phyloP scores from a whole-genome alignment of 768 basidiomycete species.

The Calvatia gigantea region DNA sequence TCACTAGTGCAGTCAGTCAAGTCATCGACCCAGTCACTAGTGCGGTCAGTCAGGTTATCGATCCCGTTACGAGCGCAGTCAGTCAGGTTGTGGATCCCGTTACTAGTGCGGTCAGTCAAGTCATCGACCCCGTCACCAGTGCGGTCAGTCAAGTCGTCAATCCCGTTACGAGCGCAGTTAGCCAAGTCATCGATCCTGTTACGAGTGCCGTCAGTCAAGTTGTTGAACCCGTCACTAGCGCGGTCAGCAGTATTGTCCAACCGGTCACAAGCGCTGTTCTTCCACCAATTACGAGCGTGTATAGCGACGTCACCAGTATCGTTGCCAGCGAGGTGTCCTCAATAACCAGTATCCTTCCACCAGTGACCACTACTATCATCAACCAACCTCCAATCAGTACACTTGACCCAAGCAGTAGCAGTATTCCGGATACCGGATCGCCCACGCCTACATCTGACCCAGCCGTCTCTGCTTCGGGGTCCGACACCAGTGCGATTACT shows the following conservation, averaged over 20 bases:
- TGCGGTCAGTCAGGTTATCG: neutral
- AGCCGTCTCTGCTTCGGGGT: too few relatives aligned
- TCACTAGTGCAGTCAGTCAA: neutral
- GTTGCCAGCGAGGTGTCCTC: neutral
- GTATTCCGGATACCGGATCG: neutral
- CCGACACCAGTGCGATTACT: too few relatives aligned
- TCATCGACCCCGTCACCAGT: neutral
- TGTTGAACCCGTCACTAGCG: neutral
- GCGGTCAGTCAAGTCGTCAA: neutral
- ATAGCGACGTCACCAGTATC: neutral
- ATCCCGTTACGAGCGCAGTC: neutral
- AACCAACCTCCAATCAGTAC: neutral
- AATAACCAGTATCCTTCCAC: neutral
- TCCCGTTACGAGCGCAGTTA: neutral
- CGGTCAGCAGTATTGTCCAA: neutral
- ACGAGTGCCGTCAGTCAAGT: neutral
- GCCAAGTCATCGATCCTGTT: neutral
- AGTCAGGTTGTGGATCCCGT: neutral
- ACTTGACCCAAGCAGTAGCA: neutral
- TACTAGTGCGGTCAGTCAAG: neutral
- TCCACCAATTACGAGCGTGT: too few relatives aligned
- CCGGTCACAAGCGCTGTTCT: neutral
- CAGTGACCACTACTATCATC: constrained; percentile 4
- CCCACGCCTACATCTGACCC: neutral
- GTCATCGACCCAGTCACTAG: neutral